phyloP scores from a whole-genome alignment of 1,139 yeast species.

The Geotrichum klebahnii region DNA sequence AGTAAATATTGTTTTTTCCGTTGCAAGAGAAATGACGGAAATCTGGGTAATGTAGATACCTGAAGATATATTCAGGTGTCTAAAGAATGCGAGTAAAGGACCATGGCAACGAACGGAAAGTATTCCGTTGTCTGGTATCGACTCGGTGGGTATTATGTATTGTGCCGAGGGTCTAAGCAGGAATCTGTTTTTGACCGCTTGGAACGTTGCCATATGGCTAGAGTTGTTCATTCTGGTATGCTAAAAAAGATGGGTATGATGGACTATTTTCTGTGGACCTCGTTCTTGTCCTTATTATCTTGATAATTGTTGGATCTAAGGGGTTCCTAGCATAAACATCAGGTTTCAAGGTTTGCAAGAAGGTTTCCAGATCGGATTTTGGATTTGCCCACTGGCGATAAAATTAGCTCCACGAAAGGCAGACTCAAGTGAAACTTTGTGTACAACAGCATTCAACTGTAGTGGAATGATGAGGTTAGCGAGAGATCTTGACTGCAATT shows the following conservation, averaged over 20 bases:
- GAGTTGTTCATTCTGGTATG: neutral
- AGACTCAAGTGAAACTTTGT: no score
- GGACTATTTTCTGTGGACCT: neutral
- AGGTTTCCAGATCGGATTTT: no score
- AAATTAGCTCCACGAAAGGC: no score
- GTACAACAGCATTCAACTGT: no score
- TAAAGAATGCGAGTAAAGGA: conserved; percentile 8
- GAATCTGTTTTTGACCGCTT: conserved; percentile 21
- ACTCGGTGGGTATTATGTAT: conserved; percentile 23
- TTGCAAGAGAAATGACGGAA: conserved; percentile 16
- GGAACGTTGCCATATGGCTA: conserved; percentile 1
- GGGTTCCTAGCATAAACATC: no score
- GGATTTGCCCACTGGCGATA: no score
- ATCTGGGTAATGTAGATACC: conserved; percentile 7
- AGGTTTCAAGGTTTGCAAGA: no score
- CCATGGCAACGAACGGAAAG: conserved; percentile 18
- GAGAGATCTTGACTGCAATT: no score
- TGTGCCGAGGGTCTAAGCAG: conserved; percentile 27
- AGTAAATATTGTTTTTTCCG: conserved; percentile 8
- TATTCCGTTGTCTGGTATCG: conserved; percentile 25
- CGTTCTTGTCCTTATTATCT: neutral
- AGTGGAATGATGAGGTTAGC: no score
- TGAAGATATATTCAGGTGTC: conserved; percentile 7
- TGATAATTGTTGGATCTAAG: no score
- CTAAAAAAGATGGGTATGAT: neutral